phyloP scores from a whole-genome alignment of 345 rosid species.

The Linum usitatissimum region DNA sequence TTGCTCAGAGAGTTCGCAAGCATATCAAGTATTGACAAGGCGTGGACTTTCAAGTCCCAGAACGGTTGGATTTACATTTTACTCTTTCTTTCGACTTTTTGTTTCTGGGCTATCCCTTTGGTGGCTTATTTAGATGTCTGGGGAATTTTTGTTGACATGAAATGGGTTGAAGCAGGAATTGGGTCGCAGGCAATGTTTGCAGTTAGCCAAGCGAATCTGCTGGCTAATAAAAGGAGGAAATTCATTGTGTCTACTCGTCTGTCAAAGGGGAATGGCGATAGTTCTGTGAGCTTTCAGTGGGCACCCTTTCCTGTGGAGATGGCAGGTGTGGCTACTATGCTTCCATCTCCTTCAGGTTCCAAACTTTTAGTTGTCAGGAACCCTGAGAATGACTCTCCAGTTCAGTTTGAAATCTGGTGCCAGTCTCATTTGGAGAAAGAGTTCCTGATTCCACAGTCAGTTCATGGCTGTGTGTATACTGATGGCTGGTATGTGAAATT shows the following conservation, averaged over 20 bases:
- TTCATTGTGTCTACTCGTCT: conserved; percentile 47
- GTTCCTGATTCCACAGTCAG: conserved; percentile 57
- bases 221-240: conserved; percentile 67
- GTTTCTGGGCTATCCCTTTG: not conserved
- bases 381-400: conserved; percentile 70
- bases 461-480: conserved; percentile 67
- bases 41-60: conserved; percentile 57
- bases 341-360: conserved; percentile 80
- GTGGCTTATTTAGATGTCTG: not conserved
- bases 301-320: conserved; percentile 77
- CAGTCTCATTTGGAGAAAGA: conserved; percentile 69
- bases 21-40: conserved; percentile 60
- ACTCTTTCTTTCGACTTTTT: not conserved
- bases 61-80: conserved; percentile 28
- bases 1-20: conserved; percentile 53
- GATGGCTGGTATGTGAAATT: conserved; percentile 70
- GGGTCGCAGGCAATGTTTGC: conserved; percentile 65
- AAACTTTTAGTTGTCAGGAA: conserved; percentile 71
- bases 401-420: conserved; percentile 77
- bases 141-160: not conserved
- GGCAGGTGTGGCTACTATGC: conserved; percentile 49
- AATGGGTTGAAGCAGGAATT: conserved; percentile 27
- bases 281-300: conserved; percentile 51
- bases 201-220: conserved; percentile 65
- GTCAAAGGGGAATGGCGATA: conserved; percentile 23